A percentile compares a stretch with the other conserved stretches of the same genome.
Conservation (phyloP, 139 green algal genomes). For the Micractinium conductrix region DNA sequence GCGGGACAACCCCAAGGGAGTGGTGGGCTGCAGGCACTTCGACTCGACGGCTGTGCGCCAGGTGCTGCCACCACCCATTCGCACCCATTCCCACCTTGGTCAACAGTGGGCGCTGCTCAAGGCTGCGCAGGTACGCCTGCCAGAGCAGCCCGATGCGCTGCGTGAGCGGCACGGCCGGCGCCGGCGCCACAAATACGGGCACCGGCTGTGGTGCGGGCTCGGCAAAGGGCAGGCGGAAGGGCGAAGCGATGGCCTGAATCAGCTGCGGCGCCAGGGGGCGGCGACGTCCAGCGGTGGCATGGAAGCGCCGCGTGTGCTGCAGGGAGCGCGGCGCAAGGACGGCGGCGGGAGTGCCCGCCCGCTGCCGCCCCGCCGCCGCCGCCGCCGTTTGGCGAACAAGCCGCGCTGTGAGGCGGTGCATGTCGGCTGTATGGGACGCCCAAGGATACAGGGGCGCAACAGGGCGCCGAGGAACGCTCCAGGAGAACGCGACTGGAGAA, state of each 20-base stretch:
- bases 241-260: slow-evolving; percentile 1
- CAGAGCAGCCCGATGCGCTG: slow-evolving; percentile 1
- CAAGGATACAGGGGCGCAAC: not conserved
- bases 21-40: too few relatives aligned
- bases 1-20: too few relatives aligned
- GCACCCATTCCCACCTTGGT: slow-evolving; percentile 38
- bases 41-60: too few relatives aligned
- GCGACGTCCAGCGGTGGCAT: too few relatives aligned
- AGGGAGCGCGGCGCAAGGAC: not conserved
- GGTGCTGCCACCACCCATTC: too few relatives aligned
- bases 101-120: slow-evolving; percentile 12
- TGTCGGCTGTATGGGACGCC: not conserved
- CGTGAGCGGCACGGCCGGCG: not conserved
- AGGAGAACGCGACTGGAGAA: too few relatives aligned
- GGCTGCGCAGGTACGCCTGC: slow-evolving; percentile 9
- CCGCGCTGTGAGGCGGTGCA: not conserved
- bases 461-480: not conserved
- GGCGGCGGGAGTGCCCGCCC: not conserved
- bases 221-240: not conserved
- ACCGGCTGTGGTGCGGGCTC: not conserved
- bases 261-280: not conserved
- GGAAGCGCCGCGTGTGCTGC: not conserved
- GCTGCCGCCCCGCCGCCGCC: not conserved
- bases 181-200: not conserved
- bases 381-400: not conserved